Conservation (phyloP, 1,139 yeast species). For the Pichia sp. region DNA sequence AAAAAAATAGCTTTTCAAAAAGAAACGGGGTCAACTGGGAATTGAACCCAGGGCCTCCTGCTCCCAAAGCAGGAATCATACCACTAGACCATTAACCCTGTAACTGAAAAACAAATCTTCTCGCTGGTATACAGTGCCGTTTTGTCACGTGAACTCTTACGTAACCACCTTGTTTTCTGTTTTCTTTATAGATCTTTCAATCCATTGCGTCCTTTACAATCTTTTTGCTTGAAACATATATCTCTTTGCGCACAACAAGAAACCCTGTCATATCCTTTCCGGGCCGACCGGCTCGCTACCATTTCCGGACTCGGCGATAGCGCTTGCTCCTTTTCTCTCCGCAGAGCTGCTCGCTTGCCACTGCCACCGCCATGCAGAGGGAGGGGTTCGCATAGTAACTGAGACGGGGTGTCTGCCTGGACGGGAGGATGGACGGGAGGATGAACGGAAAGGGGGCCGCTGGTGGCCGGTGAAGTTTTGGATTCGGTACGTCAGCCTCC, state of each 20-base stretch:
- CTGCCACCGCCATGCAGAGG: neutral
- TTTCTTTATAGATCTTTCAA: neutral
- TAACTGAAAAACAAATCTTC: too few species aligned
- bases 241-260: too few species aligned
- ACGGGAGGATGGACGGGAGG: neutral
- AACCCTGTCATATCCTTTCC: neutral
- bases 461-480: too few species aligned
- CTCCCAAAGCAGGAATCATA: slow-evolving; percentile 52
- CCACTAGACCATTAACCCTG: slow-evolving; percentile 36
- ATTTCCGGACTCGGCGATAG: slow-evolving; percentile 1
- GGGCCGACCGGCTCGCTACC: neutral
- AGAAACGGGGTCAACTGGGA: slow-evolving; percentile 32
- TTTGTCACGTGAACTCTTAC: neutral
- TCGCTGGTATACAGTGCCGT: too few species aligned
- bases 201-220: neutral
- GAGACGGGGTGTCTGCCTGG: neutral
- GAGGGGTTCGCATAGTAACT: neutral
- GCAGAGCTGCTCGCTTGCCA: neutral
- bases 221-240: neutral
- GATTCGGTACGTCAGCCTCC: too few species aligned
- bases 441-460: too few species aligned
- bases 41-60: slow-evolving; percentile 36
- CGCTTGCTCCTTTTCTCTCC: neutral
- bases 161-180: neutral
- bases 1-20: slow-evolving; percentile 6